Base-by-base conservation (phyloP, 139 green algal genomes). In the Micractinium conductrix region DNA sequence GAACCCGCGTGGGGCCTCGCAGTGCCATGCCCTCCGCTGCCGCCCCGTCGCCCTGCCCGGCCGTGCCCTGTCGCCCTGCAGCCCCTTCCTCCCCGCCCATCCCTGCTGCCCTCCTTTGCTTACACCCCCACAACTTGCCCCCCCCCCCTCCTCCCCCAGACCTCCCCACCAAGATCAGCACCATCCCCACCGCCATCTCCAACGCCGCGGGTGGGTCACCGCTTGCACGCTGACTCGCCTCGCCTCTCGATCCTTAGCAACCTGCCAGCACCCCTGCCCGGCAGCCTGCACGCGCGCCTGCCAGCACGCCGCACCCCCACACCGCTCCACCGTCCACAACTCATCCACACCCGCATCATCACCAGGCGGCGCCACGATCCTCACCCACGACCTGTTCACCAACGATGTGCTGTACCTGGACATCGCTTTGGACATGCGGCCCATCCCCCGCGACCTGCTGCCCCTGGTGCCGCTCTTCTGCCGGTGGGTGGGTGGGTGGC, bases 391-490 rank as follows among this genome's bases (percentile, higher is more conserved):
- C 85, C 91, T 99, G 30, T 99, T 99, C 90, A 99, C 97, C 45
- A 99, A 99, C 88, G 94, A 99, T 80, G 93, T 99, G 60, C 89
- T 99, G 60, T 99, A 99, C 89, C 83, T 96, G n/a, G 97, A 99
- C 81, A 83, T 95, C 48, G 83, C 87, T 4, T 87, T 94, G 35
- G 91, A 96, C 80, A 83, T 97, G 80, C 79, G 85, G 0, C 69
- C 82, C 2, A 76, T 99, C 60, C 96, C 97, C 16, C 68, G 80
- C 30, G 16, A 88, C 58, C 94, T 99, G 68, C 90, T 99, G 85
- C 96, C 97, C 33, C 95, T 99, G 73, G 87, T 99, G 55, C 97
- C 97, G 6, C 94, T 99, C 24, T 99, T 99, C 94, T 99, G 95
- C 93, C 87, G 93, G 86, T 94, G 55, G 50, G 87, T 14, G n/a